Percentiles rank a stretch among this genome's conserved stretches.
phyloP scores from a whole-genome alignment of 257 asterid species.

The Solanum gandarillasii region DNA sequence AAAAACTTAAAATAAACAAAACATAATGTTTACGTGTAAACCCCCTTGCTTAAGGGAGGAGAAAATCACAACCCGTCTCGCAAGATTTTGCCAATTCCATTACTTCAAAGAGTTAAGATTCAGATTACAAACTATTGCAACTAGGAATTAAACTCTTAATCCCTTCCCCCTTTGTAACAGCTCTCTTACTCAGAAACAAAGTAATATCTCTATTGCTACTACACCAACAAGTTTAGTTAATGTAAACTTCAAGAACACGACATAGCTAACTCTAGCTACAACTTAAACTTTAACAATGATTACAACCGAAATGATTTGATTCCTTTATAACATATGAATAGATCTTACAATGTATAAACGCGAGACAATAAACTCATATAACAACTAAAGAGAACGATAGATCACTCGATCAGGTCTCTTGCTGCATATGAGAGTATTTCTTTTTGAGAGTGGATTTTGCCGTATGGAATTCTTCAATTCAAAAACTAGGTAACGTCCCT shows the following conservation, averaged over 20 bases:
- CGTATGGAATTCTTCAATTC: too few relatives aligned
- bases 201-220: not conserved
- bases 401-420: not conserved
- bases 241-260: not conserved
- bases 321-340: not conserved
- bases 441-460: too few relatives aligned
- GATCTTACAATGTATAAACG: not conserved
- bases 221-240: not conserved
- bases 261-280: not conserved
- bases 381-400: not conserved
- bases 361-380: too few relatives aligned
- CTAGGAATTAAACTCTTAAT: not conserved
- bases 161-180: not conserved
- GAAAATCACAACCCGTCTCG: not conserved
- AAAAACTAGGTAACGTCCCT: too few relatives aligned
- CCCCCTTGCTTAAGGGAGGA: not conserved
- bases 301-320: too few relatives aligned
- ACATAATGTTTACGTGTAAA: not conserved
- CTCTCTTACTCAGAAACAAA: not conserved
- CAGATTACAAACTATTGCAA: not conserved
- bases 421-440: not conserved
- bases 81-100: not conserved
- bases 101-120: not conserved
- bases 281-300: not conserved
- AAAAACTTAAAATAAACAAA: too few relatives aligned